Evolutionary conservation across 139 green algal genomes (phyloP).

Genomic region (Coccomyxa sp.): DNA sequence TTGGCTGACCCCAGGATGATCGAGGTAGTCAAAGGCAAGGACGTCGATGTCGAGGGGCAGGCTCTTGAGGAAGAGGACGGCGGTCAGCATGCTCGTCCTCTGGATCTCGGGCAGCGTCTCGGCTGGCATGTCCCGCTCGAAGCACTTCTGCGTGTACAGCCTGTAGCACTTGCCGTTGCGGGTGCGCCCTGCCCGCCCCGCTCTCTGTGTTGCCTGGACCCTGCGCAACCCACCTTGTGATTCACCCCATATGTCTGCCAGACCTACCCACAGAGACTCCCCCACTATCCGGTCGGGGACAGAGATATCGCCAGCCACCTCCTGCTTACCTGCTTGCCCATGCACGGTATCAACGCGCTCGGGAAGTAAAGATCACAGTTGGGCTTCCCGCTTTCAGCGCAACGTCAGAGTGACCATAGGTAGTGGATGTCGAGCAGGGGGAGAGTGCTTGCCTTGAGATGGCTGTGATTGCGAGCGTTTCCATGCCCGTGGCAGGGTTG

Average conservation of each 20-base stretch:
- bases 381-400: no score
- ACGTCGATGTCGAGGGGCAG: constrained; percentile 80
- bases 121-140: constrained; percentile 76
- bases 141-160: constrained; percentile 84
- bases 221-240: constrained; percentile 2
- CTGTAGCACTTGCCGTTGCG: constrained; percentile 87
- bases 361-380: no score
- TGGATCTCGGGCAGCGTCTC: constrained; percentile 90
- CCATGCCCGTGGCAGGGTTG: constrained; percentile 79
- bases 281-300: no score
- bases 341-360: no score
- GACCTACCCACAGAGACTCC: no score
- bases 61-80: constrained; percentile 92
- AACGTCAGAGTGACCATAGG: no score
- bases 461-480: constrained; percentile 75
- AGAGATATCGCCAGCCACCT: neutral
- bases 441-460: constrained; percentile 48
- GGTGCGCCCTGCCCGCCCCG: constrained; percentile 84
- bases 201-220: constrained; percentile 87
- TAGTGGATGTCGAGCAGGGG: neutral
- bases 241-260: no score
- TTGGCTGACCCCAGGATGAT: constrained; percentile 53
- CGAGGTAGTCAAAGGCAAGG: constrained; percentile 93
- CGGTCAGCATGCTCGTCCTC: constrained; percentile 73
- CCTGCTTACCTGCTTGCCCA: no score